Percentiles rank a stretch among this genome's conserved stretches.
Evolutionary conservation across 805 yeast species (phyloP).

Genomic region (Metschnikowia noctiluminum): DNA sequence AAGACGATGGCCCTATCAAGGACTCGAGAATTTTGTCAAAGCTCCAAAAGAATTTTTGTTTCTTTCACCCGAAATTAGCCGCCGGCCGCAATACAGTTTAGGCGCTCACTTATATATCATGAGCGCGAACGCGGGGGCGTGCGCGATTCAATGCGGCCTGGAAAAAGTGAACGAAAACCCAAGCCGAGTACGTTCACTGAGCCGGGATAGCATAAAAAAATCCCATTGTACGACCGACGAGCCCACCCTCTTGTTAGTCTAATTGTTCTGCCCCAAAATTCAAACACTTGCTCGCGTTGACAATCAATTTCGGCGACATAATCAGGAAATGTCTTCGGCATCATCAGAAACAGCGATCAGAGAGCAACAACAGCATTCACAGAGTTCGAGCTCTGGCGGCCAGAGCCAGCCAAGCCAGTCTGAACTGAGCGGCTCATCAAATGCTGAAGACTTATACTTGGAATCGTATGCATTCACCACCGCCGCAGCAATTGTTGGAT

Average conservation of each 20-base stretch:
- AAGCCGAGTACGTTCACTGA: neutral
- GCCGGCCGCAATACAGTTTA: neutral
- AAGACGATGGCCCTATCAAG: too few species aligned
- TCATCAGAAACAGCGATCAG: constrained; percentile 1
- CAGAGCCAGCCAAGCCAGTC: neutral
- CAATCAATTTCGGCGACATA: too few species aligned
- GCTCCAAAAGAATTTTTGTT: neutral
- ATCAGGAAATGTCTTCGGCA: neutral
- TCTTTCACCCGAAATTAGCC: neutral
- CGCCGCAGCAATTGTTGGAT: constrained; percentile 85
- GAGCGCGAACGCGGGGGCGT: neutral
- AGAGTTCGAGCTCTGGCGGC: neutral
- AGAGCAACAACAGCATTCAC: constrained; percentile 1
- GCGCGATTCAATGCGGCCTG: constrained; percentile 5
- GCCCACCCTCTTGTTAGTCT: too few species aligned
- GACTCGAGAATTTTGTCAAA: too few species aligned
- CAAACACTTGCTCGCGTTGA: too few species aligned
- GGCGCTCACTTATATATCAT: constrained; percentile 8
- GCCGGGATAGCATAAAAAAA: neutral
- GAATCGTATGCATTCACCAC: constrained; percentile 84
- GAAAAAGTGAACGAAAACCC: constrained; percentile 8
- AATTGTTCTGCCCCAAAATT: too few species aligned
- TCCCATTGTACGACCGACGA: neutral
- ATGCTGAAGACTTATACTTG: constrained; percentile 57
- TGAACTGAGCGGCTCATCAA: constrained; percentile 23